Conservation (phyloP, 345 rosid species). For the Geranium rotundifolium region DNA sequence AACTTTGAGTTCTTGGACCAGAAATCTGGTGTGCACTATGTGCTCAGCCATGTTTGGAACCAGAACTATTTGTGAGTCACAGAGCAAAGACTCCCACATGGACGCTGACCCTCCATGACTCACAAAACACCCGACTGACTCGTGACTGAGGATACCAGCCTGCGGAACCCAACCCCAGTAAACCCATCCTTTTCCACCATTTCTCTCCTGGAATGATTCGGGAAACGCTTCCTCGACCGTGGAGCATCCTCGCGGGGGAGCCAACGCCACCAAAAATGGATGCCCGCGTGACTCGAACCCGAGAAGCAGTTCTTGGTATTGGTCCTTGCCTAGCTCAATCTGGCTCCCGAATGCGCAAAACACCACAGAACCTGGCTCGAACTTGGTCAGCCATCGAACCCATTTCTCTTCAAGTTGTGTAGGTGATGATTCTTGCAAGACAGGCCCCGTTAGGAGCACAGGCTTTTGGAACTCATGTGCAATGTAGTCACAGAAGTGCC, state of each 20-base stretch:
- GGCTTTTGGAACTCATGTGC: slow-evolving; percentile 5
- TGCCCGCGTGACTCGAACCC: slow-evolving; percentile 49
- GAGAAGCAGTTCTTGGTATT: slow-evolving; percentile 52
- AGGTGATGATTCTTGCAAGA: slow-evolving; percentile 5
- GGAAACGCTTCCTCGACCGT: slow-evolving; percentile 63
- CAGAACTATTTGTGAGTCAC: slow-evolving; percentile 47
- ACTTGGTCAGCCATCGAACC: slow-evolving; percentile 14
- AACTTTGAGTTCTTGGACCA: slow-evolving; percentile 43
- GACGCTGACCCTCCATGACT: slow-evolving; percentile 66
- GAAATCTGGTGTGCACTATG: slow-evolving; percentile 43
- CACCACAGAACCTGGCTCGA: slow-evolving; percentile 18
- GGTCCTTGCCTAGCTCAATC: slow-evolving; percentile 39
- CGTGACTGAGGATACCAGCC: slow-evolving; percentile 30
- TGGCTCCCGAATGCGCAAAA: slow-evolving; percentile 27
- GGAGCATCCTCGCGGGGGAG: slow-evolving; percentile 42
- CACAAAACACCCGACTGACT: slow-evolving; percentile 60
- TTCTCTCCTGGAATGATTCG: slow-evolving; percentile 52
- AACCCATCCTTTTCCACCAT: slow-evolving; percentile 37
- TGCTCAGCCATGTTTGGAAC: slow-evolving; percentile 55
- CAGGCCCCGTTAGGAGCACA: slow-evolving; percentile 14
- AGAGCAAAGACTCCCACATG: slow-evolving; percentile 60
- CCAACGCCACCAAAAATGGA: slow-evolving; percentile 46
- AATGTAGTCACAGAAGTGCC: slow-evolving; percentile 24
- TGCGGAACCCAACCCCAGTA: slow-evolving; percentile 55
- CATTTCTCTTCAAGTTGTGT: slow-evolving; percentile 4